phyloP scores from a whole-genome alignment of 176 grass and related monocot genomes.

The Bothriochloa decipiens region DNA sequence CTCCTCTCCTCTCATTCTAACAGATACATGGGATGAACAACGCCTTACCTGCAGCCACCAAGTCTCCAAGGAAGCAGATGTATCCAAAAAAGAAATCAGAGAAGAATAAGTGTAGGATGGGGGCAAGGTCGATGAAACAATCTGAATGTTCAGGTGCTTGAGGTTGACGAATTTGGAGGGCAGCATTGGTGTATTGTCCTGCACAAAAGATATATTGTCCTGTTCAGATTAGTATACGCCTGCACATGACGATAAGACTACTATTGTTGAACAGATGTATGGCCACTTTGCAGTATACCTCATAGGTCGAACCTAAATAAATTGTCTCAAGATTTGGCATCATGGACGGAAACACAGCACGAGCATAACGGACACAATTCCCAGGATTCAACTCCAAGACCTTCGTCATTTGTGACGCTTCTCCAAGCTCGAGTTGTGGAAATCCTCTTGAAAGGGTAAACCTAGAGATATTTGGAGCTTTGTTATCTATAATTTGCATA shows the following conservation, averaged over 20 bases:
- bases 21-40: too few species aligned
- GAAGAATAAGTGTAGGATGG: constrained; percentile 7
- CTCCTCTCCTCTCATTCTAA: too few species aligned
- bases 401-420: not conserved
- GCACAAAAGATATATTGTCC: not conserved
- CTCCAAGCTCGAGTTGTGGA: not conserved
- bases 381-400: too few species aligned
- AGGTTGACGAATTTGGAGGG: constrained; percentile 17
- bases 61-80: constrained; percentile 19
- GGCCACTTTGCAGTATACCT: constrained; percentile 3
- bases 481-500: not conserved
- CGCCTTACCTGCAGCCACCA: not conserved
- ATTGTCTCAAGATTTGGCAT: too few species aligned
- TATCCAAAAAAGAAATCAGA: constrained; percentile 23
- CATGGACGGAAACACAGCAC: too few species aligned
- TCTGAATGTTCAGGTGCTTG: not conserved
- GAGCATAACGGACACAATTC: too few species aligned
- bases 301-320: rapidly evolving
- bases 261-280: not conserved
- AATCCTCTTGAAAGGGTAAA: too few species aligned
- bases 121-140: not conserved
- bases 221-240: not conserved
- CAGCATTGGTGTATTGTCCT: constrained; percentile 1
- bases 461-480: not conserved
- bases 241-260: not conserved